Conservation (phyloP, 306 rosid species). For the Cicer yamashitae region DNA sequence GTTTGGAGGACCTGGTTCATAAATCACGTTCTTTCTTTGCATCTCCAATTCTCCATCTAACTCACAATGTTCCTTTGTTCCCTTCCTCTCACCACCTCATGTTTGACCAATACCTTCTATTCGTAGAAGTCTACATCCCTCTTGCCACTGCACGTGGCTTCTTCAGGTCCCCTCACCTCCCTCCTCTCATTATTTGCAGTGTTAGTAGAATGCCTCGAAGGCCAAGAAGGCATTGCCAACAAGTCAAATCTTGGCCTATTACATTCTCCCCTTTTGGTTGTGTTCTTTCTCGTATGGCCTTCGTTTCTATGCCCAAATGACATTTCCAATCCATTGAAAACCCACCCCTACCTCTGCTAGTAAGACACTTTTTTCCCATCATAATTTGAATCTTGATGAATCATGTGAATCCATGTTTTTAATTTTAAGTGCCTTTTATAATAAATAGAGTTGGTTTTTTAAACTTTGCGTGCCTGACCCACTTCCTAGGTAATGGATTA, state of each 20-base stretch:
- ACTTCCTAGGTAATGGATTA: conserved; percentile 52
- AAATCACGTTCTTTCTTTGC: too few species aligned
- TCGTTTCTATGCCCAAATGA: conserved; percentile 32
- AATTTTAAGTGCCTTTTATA: background rate
- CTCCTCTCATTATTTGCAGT: background rate
- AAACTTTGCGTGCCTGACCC: conserved; percentile 22
- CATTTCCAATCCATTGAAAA: conserved; percentile 40
- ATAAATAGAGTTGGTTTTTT: background rate
- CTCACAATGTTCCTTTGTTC: too few species aligned
- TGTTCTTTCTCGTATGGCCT: conserved; percentile 51
- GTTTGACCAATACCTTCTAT: too few species aligned
- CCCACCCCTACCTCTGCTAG: conserved; percentile 40
- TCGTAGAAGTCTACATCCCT: too few species aligned
- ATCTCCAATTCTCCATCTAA: too few species aligned
- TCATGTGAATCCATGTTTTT: background rate
- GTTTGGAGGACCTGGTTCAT: too few species aligned
- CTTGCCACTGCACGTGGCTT: too few species aligned
- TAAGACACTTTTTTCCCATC: conserved; percentile 10
- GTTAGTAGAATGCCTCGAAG: conserved; percentile 55
- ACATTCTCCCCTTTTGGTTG: conserved; percentile 72
- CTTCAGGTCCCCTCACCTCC: too few species aligned
- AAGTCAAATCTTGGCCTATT: conserved; percentile 54
- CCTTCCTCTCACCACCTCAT: too few species aligned
- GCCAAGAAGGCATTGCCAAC: conserved; percentile 47
- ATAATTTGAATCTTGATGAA: conserved; percentile 11